phyloP scores from a whole-genome alignment of 257 asterid species.

The Mitragyna speciosa region DNA sequence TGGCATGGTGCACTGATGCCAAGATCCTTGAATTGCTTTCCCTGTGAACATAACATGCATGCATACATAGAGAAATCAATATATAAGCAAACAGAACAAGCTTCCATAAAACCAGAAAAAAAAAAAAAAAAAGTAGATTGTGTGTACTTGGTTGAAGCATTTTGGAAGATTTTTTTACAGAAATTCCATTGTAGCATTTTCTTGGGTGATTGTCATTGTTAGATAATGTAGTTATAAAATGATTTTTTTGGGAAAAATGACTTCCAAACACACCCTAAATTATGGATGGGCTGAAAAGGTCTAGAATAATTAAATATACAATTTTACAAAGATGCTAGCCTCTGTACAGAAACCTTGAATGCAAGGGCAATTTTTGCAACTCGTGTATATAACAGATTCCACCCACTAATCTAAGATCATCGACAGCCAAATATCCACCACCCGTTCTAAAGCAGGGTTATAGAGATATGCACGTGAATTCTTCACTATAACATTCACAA shows the following conservation, averaged over 20 bases:
- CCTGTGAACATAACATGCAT: not conserved
- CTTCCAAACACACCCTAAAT: too few species aligned
- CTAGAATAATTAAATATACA: constrained; percentile 4
- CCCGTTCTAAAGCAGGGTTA: not conserved
- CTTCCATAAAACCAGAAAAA: too few species aligned
- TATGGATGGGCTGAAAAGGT: not conserved
- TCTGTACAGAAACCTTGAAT: constrained; percentile 1
- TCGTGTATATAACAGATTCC: not conserved
- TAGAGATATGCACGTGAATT: not conserved
- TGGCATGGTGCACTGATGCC: too few species aligned
- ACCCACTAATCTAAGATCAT: not conserved
- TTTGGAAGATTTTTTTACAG: too few species aligned
- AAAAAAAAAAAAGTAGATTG: too few species aligned
- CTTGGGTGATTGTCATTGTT: too few species aligned
- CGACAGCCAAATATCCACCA: not conserved
- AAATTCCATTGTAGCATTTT: too few species aligned
- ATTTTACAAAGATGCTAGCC: constrained; percentile 7
- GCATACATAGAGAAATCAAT: not conserved
- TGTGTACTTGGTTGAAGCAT: too few species aligned
- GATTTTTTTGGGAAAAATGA: too few species aligned
- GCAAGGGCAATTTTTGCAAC: not conserved
- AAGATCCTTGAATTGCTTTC: constrained; percentile 1
- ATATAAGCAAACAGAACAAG: not conserved
- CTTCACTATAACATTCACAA: not conserved
- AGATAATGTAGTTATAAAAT: too few species aligned